A percentile compares a stretch with the other conserved stretches of the same genome.
Evolutionary conservation across 2,329 filamentous ascomycete species (phyloP).

Genomic region (Exophiala dermatitidis): DNA sequence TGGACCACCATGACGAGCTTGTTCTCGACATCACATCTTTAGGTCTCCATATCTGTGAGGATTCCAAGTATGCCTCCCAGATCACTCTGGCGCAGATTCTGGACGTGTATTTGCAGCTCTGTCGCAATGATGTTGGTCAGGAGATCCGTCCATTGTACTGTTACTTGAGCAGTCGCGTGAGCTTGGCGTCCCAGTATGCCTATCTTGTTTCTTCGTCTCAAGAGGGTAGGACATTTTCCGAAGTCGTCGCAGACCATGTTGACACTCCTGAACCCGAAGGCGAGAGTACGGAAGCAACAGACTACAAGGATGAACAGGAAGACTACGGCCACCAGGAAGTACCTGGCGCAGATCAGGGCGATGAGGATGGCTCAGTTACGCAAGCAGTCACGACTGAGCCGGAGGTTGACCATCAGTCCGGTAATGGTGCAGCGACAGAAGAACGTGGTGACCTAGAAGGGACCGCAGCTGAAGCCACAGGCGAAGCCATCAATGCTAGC

Average conservation of each 20-base stretch:
- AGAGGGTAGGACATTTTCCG: constrained; percentile 52
- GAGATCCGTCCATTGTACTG: constrained; percentile 53
- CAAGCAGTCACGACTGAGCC: background rate
- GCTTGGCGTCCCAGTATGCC: constrained; percentile 47
- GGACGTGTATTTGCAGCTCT: constrained; percentile 52
- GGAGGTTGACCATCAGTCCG: background rate
- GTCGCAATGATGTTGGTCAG: constrained; percentile 51
- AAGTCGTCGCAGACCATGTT: constrained; percentile 32
- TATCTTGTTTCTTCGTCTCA: constrained; percentile 47
- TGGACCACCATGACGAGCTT: constrained; percentile 52
- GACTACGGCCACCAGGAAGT: background rate
- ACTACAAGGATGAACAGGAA: constrained; percentile 2
- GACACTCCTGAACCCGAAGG: constrained; percentile 15
- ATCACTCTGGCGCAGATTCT: constrained; percentile 52
- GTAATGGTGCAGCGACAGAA: background rate
- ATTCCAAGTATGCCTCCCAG: constrained; percentile 43
- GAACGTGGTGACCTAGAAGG: background rate
- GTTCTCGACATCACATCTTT: constrained; percentile 50
- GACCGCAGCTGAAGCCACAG: background rate
- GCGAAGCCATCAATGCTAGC: background rate
- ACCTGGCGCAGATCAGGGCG: background rate
- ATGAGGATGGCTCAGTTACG: background rate
- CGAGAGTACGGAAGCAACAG: background rate
- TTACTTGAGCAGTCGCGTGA: constrained; percentile 47
- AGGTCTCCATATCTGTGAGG: constrained; percentile 52